Percentiles rank a stretch among this genome's conserved stretches.
Conservation (phyloP, 2,329 filamentous ascomycete genomes). For the Venturia effusa region DNA sequence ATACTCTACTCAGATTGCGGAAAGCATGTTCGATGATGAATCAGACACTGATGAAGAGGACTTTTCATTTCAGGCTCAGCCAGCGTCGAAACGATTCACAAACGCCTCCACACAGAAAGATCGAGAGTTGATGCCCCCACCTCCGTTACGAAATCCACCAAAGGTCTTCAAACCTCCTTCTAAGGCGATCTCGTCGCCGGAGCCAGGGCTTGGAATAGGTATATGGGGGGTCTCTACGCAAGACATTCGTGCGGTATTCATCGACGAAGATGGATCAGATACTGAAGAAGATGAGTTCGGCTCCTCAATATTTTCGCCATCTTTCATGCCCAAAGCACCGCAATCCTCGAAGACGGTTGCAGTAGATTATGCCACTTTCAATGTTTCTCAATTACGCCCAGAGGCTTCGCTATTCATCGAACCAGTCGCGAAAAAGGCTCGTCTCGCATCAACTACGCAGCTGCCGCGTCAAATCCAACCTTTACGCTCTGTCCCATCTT, state of each 20-base stretch:
- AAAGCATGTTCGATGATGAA: not conserved
- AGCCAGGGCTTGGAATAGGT: not conserved
- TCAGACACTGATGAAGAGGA: constrained; percentile 7
- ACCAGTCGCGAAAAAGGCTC: not conserved
- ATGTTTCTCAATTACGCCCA: not conserved
- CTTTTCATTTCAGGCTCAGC: not conserved
- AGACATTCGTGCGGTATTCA: not conserved
- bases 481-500: not conserved
- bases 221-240: constrained; percentile 1
- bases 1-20: constrained; percentile 2
- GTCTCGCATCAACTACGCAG: not conserved
- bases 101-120: not conserved
- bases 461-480: not conserved
- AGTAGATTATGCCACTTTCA: not conserved
- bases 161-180: constrained; percentile 2
- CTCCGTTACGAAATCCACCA: not conserved
- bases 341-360: no score
- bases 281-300: constrained; percentile 4
- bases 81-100: not conserved
- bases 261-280: not conserved
- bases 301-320: not conserved
- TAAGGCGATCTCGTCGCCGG: no score
- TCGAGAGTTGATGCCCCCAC: constrained; percentile 4
- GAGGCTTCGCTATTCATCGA: not conserved
- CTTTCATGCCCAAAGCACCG: not conserved